Conservation (phyloP, 768 basidiomycete genomes). For the Tricholoma bakamatsutake region DNA sequence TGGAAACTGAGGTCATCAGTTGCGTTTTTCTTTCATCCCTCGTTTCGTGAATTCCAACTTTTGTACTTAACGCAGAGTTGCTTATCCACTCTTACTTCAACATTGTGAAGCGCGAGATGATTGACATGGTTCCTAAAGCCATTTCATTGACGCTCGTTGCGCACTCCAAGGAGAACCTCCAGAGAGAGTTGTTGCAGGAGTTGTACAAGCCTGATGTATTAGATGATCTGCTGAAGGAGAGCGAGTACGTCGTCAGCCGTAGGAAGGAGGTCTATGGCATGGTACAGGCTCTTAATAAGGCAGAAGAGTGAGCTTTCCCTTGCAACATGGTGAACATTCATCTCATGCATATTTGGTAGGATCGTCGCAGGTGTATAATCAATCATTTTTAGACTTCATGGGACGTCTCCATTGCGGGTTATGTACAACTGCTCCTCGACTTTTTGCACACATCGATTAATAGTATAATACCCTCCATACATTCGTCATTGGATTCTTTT, state of each 20-base stretch:
- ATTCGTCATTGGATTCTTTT: slow-evolving; percentile 15
- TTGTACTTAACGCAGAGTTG: slow-evolving; percentile 50
- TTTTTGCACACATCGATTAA: slow-evolving; percentile 14
- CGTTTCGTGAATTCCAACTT: neutral
- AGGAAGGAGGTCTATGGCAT: slow-evolving; percentile 93
- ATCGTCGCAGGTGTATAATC: slow-evolving; percentile 58
- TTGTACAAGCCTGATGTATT: slow-evolving; percentile 96
- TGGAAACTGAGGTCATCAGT: slow-evolving; percentile 99
- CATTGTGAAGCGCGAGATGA: slow-evolving; percentile 98
- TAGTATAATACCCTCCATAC: slow-evolving; percentile 27
- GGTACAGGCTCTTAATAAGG: slow-evolving; percentile 93
- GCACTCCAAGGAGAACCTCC: slow-evolving; percentile 90
- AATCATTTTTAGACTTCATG: neutral
- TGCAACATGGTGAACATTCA: slow-evolving; percentile 2
- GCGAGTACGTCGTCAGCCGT: slow-evolving; percentile 81
- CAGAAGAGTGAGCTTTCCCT: slow-evolving; percentile 72
- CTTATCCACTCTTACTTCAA: slow-evolving; percentile 97
- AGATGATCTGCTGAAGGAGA: slow-evolving; percentile 92
- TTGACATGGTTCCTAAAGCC: slow-evolving; percentile 98
- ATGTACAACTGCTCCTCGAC: slow-evolving; percentile 17
- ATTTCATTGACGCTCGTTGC: slow-evolving; percentile 88
- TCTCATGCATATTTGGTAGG: slow-evolving; percentile 24
- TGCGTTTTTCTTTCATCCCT: slow-evolving; percentile 27
- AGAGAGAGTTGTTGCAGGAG: slow-evolving; percentile 90
- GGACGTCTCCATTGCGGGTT: slow-evolving; percentile 1